Base-by-base conservation (phyloP, 306 rosid genomes). In the Vicia sativa region DNA sequence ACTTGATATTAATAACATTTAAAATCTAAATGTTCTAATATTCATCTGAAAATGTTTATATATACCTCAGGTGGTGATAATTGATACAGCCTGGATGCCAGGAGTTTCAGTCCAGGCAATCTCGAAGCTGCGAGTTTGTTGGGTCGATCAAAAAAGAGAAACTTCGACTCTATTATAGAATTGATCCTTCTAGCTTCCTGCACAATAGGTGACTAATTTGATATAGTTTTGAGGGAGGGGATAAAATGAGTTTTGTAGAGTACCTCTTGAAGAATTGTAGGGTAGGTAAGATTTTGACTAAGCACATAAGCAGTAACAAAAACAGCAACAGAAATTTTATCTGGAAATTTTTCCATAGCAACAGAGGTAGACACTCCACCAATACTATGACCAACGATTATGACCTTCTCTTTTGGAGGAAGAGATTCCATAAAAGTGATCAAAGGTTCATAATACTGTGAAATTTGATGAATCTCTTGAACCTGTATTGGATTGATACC, bases 301-400 rank as follows among this genome's bases (percentile, higher is more conserved):
- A 84, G 73, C 49, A 78, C 60, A 35, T 18, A 72, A 2, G 90
- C 86, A 4, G 87, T 66, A 62, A 74, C 75, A 58, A 82, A 86
- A 52, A 80, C 80, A 1, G 84, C 82, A n/a, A 63, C 64, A 2
- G 56, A 73, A 31, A 86, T 62, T 62, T 80, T 86, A 2, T 70
- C 48, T 5, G 83, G 84, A 14, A 78, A 83, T n/a, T 39, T 80
- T 42, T 86, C 86, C 91, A 83, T 83, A 29, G 87, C 87, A 13
- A 71, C 41, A 49, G 9, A 83, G 28, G 77, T 61, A 7, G 82
- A 65, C 0, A 80, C 18, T 14, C 90, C 90, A 8, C 80, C 85
- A 25, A 25, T 25, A 25, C 28, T 25, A 25, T 25, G 28, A 25
- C 28, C 28, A 0, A 25, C 28, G 2, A 25, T 1, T 1, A 25